Evolutionary conservation across 768 basidiomycete genomes (phyloP).

Genomic region (Pholiota molesta): DNA sequence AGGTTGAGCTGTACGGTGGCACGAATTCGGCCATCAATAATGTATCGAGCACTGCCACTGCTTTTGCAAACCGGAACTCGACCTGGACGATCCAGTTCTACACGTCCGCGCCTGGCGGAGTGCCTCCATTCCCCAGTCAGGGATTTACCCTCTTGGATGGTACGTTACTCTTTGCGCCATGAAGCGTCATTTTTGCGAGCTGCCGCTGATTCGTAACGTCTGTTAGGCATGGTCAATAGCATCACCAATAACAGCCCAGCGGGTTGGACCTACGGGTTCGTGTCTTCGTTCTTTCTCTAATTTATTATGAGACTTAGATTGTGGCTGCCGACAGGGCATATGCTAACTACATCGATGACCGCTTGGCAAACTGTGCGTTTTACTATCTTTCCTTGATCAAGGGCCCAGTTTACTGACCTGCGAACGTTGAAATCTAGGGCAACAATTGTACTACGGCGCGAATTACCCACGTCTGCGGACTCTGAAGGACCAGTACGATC

Average conservation of each 20-base stretch:
- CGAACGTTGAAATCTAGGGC: conserved; percentile 25
- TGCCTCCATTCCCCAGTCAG: conserved; percentile 44
- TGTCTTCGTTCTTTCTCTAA: neutral
- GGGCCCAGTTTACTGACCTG: neutral
- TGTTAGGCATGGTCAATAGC: conserved; percentile 35
- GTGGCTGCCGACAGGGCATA: conserved; percentile 33
- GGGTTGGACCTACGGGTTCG: conserved; percentile 38
- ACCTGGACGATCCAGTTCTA: conserved; percentile 55
- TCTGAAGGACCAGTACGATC: conserved; percentile 34
- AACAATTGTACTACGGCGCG: conserved; percentile 37
- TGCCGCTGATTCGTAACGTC: neutral
- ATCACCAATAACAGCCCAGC: conserved; percentile 35
- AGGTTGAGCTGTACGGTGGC: conserved; percentile 48
- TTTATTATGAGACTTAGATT: neutral
- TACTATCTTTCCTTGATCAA: neutral
- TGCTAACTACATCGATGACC: conserved; percentile 46
- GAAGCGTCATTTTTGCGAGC: neutral
- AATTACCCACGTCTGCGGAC: conserved; percentile 29
- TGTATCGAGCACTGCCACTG: conserved; percentile 40
- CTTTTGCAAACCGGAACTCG: conserved; percentile 47
- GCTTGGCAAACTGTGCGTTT: conserved; percentile 36
- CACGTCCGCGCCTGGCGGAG: conserved; percentile 37
- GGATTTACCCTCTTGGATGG: conserved; percentile 50
- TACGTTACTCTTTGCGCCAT: conserved; percentile 15
- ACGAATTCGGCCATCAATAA: conserved; percentile 47